phyloP scores from a whole-genome alignment of 768 basidiomycete genomes.

The Mycena indigotica region DNA sequence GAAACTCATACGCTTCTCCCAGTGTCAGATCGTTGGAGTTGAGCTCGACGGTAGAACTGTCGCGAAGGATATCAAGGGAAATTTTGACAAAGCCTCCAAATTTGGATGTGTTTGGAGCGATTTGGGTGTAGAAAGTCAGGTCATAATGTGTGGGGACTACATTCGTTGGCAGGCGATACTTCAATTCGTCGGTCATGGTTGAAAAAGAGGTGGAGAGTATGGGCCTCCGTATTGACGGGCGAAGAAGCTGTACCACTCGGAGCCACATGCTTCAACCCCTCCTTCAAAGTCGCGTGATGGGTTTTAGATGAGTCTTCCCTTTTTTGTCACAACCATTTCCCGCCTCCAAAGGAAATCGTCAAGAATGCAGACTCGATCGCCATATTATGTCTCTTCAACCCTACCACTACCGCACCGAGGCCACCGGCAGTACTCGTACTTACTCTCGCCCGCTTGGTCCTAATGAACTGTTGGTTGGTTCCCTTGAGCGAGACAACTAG shows the following conservation, averaged over 20 bases:
- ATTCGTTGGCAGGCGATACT: conserved; percentile 66
- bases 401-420: neutral
- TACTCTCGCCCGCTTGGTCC: neutral
- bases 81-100: conserved; percentile 81
- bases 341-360: neutral
- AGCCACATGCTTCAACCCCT: too few species aligned
- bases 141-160: conserved; percentile 79
- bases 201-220: too few species aligned
- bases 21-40: conserved; percentile 66
- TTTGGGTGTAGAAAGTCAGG: conserved; percentile 75
- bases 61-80: conserved; percentile 65
- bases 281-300: too few species aligned
- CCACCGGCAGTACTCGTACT: neutral
- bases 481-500: too few species aligned
- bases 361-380: conserved; percentile 2
- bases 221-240: too few species aligned
- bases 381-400: neutral
- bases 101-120: conserved; percentile 55
- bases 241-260: too few species aligned
- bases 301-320: too few species aligned
- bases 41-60: conserved; percentile 64
- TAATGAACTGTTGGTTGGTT: neutral
- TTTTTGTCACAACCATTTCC: too few species aligned
- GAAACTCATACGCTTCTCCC: conserved; percentile 45
- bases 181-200: conserved; percentile 28